phyloP scores from a whole-genome alignment of 352 stramenopile genomes.

The Phytopythium kandeliae region DNA sequence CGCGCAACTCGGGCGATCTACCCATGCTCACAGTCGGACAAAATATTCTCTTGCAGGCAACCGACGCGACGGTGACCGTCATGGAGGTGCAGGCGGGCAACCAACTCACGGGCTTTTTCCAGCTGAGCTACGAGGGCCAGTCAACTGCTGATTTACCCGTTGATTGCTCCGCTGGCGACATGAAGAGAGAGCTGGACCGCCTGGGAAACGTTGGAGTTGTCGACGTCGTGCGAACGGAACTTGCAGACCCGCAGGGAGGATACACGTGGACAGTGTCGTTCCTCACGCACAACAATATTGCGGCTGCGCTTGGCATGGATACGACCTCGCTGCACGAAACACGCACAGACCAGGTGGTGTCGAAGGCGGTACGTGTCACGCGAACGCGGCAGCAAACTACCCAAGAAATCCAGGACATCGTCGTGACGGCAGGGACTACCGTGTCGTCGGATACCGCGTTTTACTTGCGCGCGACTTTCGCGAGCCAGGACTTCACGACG shows the following conservation, averaged over 20 bases:
- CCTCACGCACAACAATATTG: slow-evolving; percentile 52
- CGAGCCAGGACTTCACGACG: slow-evolving; percentile 49
- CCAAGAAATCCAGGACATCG: slow-evolving; percentile 64
- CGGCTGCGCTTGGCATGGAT: slow-evolving; percentile 27
- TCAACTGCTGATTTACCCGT: slow-evolving; percentile 72
- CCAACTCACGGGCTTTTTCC: slow-evolving; percentile 63
- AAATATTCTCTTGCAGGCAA: slow-evolving; percentile 29
- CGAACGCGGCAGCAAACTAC: slow-evolving; percentile 35
- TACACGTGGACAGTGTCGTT: slow-evolving; percentile 96
- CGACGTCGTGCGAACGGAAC: slow-evolving; percentile 47
- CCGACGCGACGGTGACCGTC: slow-evolving; percentile 30
- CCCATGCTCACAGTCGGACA: slow-evolving; percentile 40
- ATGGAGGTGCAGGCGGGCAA: slow-evolving; percentile 40
- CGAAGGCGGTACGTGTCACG: slow-evolving; percentile 43
- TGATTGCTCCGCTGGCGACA: slow-evolving; percentile 63
- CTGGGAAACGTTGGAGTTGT: slow-evolving; percentile 46
- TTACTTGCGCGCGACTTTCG: slow-evolving; percentile 36
- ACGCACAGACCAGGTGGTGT: slow-evolving; percentile 33
- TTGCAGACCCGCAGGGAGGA: slow-evolving; percentile 75
- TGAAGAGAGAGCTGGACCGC: slow-evolving; percentile 57
- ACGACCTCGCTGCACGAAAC: slow-evolving; percentile 41
- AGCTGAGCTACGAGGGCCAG: slow-evolving; percentile 33
- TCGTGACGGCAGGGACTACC: slow-evolving; percentile 35
- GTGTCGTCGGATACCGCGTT: slow-evolving; percentile 40
- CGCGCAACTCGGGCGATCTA: slow-evolving; percentile 54